A percentile compares a stretch with the other conserved stretches of the same genome.
phyloP scores from a whole-genome alignment of 2,329 filamentous ascomycete genomes.

The Phialophora macrospora region DNA sequence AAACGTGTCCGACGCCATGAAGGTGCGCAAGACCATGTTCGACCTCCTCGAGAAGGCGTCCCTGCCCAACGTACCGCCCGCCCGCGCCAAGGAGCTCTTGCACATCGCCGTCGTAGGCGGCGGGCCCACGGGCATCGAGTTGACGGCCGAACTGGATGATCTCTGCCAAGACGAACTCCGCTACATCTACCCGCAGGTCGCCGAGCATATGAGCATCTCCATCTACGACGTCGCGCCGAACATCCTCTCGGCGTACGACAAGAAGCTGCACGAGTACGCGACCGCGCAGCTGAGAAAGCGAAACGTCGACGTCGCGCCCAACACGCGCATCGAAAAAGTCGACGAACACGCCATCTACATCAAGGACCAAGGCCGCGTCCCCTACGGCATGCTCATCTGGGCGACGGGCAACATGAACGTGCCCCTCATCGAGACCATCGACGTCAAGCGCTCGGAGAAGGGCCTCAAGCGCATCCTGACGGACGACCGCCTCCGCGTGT shows the following conservation, averaged over 20 bases:
- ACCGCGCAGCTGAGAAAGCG: slow-evolving; percentile 45
- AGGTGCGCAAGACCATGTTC: slow-evolving; percentile 35
- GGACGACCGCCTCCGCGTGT: slow-evolving; percentile 42
- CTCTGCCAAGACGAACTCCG: slow-evolving; percentile 48
- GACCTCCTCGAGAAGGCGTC: slow-evolving; percentile 46
- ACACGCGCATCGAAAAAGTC: slow-evolving; percentile 46
- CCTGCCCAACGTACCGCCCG: slow-evolving; percentile 41
- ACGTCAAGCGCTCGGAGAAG: slow-evolving; percentile 44
- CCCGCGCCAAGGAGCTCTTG: slow-evolving; percentile 44
- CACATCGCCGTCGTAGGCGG: slow-evolving; percentile 51
- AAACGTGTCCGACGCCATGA: slow-evolving; percentile 41
- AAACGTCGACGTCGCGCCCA: slow-evolving; percentile 48
- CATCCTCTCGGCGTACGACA: slow-evolving; percentile 51
- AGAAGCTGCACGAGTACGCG: slow-evolving; percentile 50
- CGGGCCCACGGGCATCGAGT: slow-evolving; percentile 51
- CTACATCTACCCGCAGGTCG: slow-evolving; percentile 49
- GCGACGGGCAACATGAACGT: slow-evolving; percentile 47
- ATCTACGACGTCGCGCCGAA: slow-evolving; percentile 53
- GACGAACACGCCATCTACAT: slow-evolving; percentile 45
- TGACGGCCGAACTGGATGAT: slow-evolving; percentile 53
- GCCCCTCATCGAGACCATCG: slow-evolving; percentile 43
- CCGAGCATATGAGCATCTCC: slow-evolving; percentile 48
- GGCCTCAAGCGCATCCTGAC: slow-evolving; percentile 46
- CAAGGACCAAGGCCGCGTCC: slow-evolving; percentile 45
- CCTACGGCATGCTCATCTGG: slow-evolving; percentile 49